Evolutionary conservation across 768 basidiomycete species (phyloP), one percentile per base, ranked within the genome.

Genomic region (Leucosporidium creatinivorum): DNA sequence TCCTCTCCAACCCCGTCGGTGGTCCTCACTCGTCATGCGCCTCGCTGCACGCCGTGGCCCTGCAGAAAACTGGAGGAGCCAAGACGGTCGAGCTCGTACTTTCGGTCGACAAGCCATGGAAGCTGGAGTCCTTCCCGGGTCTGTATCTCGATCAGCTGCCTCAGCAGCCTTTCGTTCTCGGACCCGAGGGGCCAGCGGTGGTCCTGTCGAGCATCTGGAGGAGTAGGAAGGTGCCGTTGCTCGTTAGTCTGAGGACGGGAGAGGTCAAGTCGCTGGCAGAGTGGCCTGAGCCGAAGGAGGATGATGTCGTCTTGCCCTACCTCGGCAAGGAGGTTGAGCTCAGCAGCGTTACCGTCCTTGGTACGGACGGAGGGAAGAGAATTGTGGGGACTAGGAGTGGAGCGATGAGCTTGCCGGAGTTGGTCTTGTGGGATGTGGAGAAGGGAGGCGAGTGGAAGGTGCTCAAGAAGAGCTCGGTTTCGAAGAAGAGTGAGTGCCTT

Each of bases 1-100:
- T 84, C 82, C 73, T 88, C 15, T 81, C 85, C 10, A 82, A 81
- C 69, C 76, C 79, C 1, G 76, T 81, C 3, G 86, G 86, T 0
- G 87, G 87, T 6, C 79, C 86, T 0, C 87, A 89, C 64, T 80
- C 82, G 15, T 83, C 84, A 0, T 84, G 85, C 9, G 80, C 83
- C 0, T 77, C 81, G 1, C 76, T 89, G 0, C 82, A 85, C 69
- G 9, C 62, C 28, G 26, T 30, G 23, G 26, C 62, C 33, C 44
- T 68, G 50, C 59, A 7, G 13, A 44, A 44, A 13, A 13, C 8
- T 44, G 39, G 39, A 18, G 36, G 26, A 2, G 59, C 55, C 17
- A 26, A 61, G 21, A 33, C 60, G 13, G n/a, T 65, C 59, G 44
- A 78, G 19, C 75, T 86, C 3, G 80, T 85, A 1, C 81, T 81